Percentiles rank a stretch among this genome's conserved stretches.
Evolutionary conservation across 208 protist species (phyloP).

Genomic region (Novymonas esmeraldas): DNA sequence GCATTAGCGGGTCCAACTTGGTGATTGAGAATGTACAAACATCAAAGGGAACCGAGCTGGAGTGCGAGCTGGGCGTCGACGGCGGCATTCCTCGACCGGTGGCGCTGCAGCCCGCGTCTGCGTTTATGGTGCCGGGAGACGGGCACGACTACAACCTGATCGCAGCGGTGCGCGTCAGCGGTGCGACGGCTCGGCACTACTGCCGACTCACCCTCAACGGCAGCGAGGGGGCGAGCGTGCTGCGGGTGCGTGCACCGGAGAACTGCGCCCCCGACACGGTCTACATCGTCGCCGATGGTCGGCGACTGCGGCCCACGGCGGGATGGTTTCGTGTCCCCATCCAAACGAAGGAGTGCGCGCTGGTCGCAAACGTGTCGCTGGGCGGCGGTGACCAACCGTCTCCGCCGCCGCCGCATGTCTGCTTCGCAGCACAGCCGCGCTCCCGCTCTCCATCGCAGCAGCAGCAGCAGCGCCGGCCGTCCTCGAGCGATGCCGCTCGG

Average conservation of each 20-base stretch:
- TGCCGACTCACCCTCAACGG: slow-evolving; percentile 77
- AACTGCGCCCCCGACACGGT: slow-evolving; percentile 32
- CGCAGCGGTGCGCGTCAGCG: slow-evolving; percentile 47
- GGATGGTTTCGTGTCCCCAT: slow-evolving; percentile 78
- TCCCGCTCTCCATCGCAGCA: neutral
- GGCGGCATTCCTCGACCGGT: slow-evolving; percentile 51
- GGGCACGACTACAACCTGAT: slow-evolving; percentile 78
- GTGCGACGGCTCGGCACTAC: slow-evolving; percentile 48
- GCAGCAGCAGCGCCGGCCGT: neutral
- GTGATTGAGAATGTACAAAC: slow-evolving; percentile 75
- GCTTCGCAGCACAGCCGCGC: neutral
- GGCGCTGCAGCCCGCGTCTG: slow-evolving; percentile 35
- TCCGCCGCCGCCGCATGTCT: neutral
- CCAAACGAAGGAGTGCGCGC: slow-evolving; percentile 55
- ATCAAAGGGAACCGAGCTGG: slow-evolving; percentile 44
- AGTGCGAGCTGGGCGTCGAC: slow-evolving; percentile 77
- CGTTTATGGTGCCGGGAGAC: slow-evolving; percentile 73
- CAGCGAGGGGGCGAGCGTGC: slow-evolving; percentile 52
- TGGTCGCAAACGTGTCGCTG: slow-evolving; percentile 33
- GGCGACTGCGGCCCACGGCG: slow-evolving; percentile 37
- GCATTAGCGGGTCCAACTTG: slow-evolving; percentile 76
- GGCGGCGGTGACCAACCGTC: neutral
- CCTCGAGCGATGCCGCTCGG: neutral
- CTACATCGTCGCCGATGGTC: slow-evolving; percentile 61
- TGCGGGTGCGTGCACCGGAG: slow-evolving; percentile 67